Percentiles rank a stretch among this genome's conserved stretches.
Evolutionary conservation across 1,139 yeast species (phyloP).

Genomic region (Candida freyschussii): DNA sequence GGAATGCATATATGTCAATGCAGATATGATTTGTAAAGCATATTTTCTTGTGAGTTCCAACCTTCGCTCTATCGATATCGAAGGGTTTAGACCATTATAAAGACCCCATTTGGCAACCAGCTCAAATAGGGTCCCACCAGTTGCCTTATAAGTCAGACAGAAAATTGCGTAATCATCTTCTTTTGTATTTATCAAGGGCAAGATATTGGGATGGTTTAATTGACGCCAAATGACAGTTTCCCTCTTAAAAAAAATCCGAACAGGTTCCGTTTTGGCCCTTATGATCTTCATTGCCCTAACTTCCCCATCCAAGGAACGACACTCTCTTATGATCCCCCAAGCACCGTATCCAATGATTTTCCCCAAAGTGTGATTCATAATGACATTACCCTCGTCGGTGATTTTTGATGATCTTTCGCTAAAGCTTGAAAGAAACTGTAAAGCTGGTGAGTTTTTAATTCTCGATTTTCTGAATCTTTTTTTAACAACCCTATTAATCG

Average conservation of each 20-base stretch:
- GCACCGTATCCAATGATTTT: conserved; percentile 88
- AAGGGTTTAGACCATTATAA: conserved; percentile 26
- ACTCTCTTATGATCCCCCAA: conserved; percentile 86
- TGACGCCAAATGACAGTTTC: conserved; percentile 76
- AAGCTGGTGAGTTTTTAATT: conserved; percentile 22
- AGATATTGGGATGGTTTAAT: conserved; percentile 58
- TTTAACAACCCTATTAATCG: conserved; percentile 30
- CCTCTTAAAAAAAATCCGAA: conserved; percentile 51
- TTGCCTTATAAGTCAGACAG: conserved; percentile 66
- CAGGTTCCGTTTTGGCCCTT: conserved; percentile 41
- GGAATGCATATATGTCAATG: conserved; percentile 67
- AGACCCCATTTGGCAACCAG: conserved; percentile 66
- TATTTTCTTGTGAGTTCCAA: conserved; percentile 32
- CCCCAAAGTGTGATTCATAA: conserved; percentile 60
- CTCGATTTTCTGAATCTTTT: conserved; percentile 23
- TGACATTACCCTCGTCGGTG: conserved; percentile 58
- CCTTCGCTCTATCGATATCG: conserved; percentile 28
- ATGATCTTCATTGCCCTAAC: conserved; percentile 76
- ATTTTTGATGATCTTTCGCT: conserved; percentile 15
- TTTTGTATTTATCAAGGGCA: conserved; percentile 56
- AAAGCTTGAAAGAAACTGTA: conserved; percentile 25
- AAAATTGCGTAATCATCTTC: conserved; percentile 64
- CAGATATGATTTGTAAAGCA: conserved; percentile 53
- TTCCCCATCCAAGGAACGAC: conserved; percentile 38
- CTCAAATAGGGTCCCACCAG: conserved; percentile 82